phyloP scores from a whole-genome alignment of 306 rosid genomes.

The Hippophae tibetana region DNA sequence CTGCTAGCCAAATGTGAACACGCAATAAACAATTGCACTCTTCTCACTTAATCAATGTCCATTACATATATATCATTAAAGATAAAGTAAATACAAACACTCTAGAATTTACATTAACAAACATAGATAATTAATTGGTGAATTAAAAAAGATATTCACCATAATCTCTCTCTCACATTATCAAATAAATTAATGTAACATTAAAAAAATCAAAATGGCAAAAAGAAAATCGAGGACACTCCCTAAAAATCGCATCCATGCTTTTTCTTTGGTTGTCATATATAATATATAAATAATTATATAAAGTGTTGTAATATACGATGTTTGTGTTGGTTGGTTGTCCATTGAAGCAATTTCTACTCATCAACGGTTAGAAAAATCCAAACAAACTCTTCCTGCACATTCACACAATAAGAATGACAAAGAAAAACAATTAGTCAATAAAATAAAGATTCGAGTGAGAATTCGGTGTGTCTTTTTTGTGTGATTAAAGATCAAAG shows the following conservation, averaged over 20 bases:
- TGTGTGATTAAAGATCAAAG: too few relatives aligned
- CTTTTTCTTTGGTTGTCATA: slow-evolving; percentile 15
- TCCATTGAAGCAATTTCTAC: slow-evolving; percentile 17
- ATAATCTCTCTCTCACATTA: slow-evolving; percentile 15
- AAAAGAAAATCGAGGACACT: slow-evolving; percentile 39
- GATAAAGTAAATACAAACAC: too few relatives aligned
- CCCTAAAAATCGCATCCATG: slow-evolving; percentile 64
- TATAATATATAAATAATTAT: background rate
- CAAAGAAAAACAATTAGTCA: background rate
- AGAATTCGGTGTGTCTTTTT: too few relatives aligned
- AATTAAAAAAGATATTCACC: background rate
- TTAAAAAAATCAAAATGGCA: background rate
- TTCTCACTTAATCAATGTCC: too few relatives aligned
- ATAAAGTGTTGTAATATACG: slow-evolving; percentile 28
- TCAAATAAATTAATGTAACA: slow-evolving; percentile 9
- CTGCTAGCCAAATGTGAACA: too few relatives aligned
- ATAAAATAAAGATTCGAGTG: too few relatives aligned
- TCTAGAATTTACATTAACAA: slow-evolving; percentile 6
- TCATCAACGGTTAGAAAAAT: slow-evolving; percentile 38
- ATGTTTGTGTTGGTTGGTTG: slow-evolving; percentile 24
- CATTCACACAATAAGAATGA: background rate
- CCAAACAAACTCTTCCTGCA: slow-evolving; percentile 24
- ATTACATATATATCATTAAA: too few relatives aligned
- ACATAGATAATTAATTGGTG: background rate
- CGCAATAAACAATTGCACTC: too few relatives aligned